Conservation (phyloP, 306 rosid species). For the Oxytropis ochrocephala region DNA sequence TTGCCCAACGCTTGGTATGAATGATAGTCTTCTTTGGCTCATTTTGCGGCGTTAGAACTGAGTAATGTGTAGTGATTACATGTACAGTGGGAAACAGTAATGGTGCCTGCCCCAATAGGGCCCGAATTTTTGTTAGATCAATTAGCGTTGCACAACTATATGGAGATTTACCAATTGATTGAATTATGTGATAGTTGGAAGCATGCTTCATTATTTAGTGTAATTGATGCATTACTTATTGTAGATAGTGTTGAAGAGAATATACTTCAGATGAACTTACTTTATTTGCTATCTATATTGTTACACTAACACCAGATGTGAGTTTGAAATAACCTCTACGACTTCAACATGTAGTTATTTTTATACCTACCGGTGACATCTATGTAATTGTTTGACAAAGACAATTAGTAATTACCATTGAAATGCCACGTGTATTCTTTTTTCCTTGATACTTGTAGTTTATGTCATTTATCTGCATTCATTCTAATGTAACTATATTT, state of each 20-base stretch:
- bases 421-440: background rate
- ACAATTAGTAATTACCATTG: background rate
- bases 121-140: too few species aligned
- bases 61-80: background rate
- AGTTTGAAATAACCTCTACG: slow-evolving; percentile 1
- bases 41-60: background rate
- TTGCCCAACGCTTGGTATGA: slow-evolving; percentile 88
- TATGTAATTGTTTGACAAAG: background rate
- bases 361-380: background rate
- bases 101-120: too few species aligned
- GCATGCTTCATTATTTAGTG: background rate
- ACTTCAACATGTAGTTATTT: slow-evolving; percentile 2
- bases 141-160: background rate
- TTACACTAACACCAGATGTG: background rate
- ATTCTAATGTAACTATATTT: slow-evolving; percentile 1
- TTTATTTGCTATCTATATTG: background rate
- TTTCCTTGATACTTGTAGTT: background rate
- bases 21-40: background rate
- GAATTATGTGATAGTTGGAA: slow-evolving; percentile 10
- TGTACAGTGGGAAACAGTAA: background rate
- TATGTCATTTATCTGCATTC: background rate
- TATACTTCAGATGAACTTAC: background rate
- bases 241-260: background rate
- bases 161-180: background rate
- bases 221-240: slow-evolving; percentile 8